Percentiles rank a stretch among this genome's conserved stretches.
These are phyloP conservation scores for Monosporozyma solicola DNA, from an alignment of 805 yeast genomes.

Conservation along the genomic window DNA sequence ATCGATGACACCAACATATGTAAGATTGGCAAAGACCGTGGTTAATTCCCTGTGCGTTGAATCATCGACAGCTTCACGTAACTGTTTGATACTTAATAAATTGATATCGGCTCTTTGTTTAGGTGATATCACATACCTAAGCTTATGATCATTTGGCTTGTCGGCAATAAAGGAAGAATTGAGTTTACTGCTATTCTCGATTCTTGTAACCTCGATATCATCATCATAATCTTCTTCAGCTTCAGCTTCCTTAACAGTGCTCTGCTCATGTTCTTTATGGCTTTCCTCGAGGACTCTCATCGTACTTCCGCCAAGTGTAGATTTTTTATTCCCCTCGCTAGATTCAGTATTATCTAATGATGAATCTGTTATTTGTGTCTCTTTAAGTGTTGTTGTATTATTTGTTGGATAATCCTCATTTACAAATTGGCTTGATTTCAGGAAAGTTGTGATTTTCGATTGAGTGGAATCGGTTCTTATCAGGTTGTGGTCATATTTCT, in stretches of 20 bases:
- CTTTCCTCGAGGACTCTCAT: neutral
- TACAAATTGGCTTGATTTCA: conserved; percentile 9
- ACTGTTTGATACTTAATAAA: conserved; percentile 48
- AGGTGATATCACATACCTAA: conserved; percentile 11
- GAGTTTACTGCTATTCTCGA: neutral
- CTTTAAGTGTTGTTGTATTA: neutral
- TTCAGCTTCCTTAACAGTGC: neutral
- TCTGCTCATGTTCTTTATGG: neutral
- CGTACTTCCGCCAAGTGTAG: neutral
- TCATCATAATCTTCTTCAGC: conserved; percentile 4
- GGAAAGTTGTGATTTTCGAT: conserved; percentile 23
- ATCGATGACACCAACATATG: conserved; percentile 80
- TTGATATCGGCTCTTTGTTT: conserved; percentile 36
- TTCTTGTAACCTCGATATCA: neutral
- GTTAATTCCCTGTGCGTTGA: conserved; percentile 48
- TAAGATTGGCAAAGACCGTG: conserved; percentile 55
- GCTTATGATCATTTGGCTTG: neutral
- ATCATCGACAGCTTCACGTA: conserved; percentile 43
- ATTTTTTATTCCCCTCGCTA: neutral
- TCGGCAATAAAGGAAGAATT: neutral
- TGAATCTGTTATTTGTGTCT: neutral
- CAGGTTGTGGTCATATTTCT: conserved; percentile 27
- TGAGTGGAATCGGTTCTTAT: conserved; percentile 30
- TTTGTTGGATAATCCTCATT: neutral
- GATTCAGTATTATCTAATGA: neutral